Percentiles rank a stretch among this genome's conserved stretches.
These are phyloP conservation scores for Ceratobasidium sp. DNA, from an alignment of 1,284 basidiomycete species.

Conservation along the genomic window DNA sequence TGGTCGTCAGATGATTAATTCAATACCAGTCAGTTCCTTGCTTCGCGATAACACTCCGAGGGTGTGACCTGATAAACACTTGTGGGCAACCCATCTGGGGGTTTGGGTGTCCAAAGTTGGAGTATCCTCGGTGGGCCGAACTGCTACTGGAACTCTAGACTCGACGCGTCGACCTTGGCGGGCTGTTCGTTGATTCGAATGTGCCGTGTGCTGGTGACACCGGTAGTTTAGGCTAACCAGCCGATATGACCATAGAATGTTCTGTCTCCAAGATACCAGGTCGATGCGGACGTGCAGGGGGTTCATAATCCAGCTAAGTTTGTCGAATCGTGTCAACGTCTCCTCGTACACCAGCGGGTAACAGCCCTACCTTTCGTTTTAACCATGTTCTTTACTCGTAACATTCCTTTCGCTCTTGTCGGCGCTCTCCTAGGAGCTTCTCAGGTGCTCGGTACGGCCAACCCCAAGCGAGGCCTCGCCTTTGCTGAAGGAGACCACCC, in stretches of 20 bases:
- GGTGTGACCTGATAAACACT: neutral
- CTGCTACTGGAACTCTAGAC: slow-evolving; percentile 7
- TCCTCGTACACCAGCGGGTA: no score
- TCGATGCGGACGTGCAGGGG: no score
- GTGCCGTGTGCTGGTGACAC: neutral
- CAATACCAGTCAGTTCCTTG: neutral
- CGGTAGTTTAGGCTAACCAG: slow-evolving; percentile 4
- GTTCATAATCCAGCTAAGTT: no score
- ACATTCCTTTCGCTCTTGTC: neutral
- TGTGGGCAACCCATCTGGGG: neutral
- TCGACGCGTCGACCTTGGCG: neutral
- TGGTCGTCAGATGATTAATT: neutral
- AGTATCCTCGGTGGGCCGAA: slow-evolving; percentile 3
- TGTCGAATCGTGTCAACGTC: no score
- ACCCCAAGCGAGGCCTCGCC: slow-evolving; percentile 52
- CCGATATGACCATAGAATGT: slow-evolving; percentile 2
- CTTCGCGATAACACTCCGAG: neutral
- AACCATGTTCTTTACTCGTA: slow-evolving; percentile 13
- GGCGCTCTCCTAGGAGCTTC: slow-evolving; percentile 1
- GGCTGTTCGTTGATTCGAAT: neutral
- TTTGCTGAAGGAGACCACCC: slow-evolving; percentile 53
- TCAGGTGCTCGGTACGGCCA: slow-evolving; percentile 6
- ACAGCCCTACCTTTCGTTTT: neutral
- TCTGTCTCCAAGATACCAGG: slow-evolving; percentile 1
- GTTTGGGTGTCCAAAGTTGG: neutral